These are phyloP conservation scores for Volvox reticuliferus DNA, from an alignment of 139 green algal genomes.

Conservation along the genomic window DNA sequence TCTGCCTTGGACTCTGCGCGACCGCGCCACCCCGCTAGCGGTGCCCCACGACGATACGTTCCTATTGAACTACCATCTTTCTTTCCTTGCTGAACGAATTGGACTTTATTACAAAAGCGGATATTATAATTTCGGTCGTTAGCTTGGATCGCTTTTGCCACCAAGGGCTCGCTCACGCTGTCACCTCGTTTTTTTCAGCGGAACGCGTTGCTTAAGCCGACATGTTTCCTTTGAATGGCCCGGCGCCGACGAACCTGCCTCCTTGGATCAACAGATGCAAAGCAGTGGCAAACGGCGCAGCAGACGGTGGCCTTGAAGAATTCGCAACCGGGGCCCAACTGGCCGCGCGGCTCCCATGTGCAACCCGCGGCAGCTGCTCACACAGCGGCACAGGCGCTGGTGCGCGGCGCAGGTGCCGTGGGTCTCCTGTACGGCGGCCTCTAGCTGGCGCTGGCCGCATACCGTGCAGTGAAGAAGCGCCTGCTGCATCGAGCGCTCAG, in stretches of 20 bases:
- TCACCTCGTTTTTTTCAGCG: too few species aligned
- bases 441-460: slow-evolving; percentile 15
- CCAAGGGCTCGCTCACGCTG: too few species aligned
- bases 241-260: not conserved
- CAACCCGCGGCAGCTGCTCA: not conserved
- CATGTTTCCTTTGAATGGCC: slow-evolving; percentile 16
- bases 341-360: not conserved
- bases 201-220: too few species aligned
- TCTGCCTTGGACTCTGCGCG: too few species aligned
- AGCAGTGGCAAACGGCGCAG: not conserved
- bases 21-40: too few species aligned
- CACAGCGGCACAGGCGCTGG: not conserved
- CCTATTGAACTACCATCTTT: too few species aligned
- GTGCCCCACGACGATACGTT: too few species aligned
- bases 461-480: slow-evolving; percentile 9
- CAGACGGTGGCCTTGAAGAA: not conserved
- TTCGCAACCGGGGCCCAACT: not conserved
- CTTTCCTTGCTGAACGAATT: too few species aligned
- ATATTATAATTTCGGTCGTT: too few species aligned
- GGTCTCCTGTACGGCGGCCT: slow-evolving; percentile 26
- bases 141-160: too few species aligned
- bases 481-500: slow-evolving; percentile 27
- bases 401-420: not conserved
- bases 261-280: not conserved
- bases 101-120: too few species aligned